These are phyloP conservation scores for Cyclotella atomus DNA, from an alignment of 108 stramenopile genomes.

Conservation along the genomic window DNA sequence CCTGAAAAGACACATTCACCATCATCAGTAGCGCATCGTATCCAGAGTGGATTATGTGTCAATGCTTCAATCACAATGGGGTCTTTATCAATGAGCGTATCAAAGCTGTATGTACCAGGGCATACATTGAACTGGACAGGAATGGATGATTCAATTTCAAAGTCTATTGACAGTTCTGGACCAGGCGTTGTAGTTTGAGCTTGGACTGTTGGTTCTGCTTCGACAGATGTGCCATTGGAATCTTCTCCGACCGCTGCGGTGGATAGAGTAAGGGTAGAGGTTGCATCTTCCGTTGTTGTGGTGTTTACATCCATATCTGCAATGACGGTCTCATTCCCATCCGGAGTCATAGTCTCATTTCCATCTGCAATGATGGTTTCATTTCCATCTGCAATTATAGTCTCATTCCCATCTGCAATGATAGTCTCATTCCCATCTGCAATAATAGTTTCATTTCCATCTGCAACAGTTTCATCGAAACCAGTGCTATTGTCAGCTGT, in stretches of 20 bases:
- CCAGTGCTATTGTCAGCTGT: not conserved
- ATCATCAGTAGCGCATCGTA: conserved; percentile 3
- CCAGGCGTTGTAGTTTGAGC: not conserved
- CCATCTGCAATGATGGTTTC: not conserved
- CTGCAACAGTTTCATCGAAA: not conserved
- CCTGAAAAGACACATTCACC: conserved; percentile 3
- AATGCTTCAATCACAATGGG: conserved; percentile 5
- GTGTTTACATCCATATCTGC: not conserved
- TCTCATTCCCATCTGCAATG: not conserved
- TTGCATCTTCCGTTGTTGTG: not conserved
- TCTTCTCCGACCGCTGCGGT: not conserved
- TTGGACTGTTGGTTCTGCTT: not conserved
- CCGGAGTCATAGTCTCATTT: not conserved
- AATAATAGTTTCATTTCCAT: not conserved
- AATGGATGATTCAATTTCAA: conserved; percentile 13
- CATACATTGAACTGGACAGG: conserved; percentile 9
- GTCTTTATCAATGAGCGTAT: not conserved
- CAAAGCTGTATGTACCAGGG: not conserved
- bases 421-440: not conserved
- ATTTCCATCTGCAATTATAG: not conserved
- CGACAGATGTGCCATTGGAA: not conserved
- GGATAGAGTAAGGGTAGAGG: not conserved
- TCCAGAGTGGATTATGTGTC: conserved; percentile 7
- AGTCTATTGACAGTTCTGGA: not conserved
- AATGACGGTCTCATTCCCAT: not conserved